Conservation (phyloP, 331 rosid species). For the Acacia pycnantha region DNA sequence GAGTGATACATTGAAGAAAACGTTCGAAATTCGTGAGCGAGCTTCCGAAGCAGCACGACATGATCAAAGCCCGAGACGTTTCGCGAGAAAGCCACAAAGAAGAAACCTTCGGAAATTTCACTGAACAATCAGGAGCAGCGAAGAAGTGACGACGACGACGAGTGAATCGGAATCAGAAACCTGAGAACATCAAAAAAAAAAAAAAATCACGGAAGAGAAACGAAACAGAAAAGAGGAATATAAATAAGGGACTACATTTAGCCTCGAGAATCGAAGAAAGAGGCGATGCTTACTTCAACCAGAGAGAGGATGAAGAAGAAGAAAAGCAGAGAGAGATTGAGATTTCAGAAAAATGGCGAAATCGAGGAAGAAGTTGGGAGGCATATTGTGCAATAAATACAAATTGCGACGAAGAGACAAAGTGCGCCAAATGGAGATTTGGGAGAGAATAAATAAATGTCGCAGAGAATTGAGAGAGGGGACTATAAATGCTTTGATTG, state of each 20-base stretch:
- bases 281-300: background rate
- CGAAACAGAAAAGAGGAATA: background rate
- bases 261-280: background rate
- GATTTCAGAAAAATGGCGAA: background rate
- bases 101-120: background rate
- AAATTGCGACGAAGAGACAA: background rate
- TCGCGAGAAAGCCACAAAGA: background rate
- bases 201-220: constrained; percentile 1
- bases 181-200: no score
- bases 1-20: constrained; percentile 70
- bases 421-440: background rate
- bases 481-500: background rate
- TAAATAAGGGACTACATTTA: background rate
- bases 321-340: background rate
- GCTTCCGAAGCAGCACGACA: constrained; percentile 29
- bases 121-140: background rate
- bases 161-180: background rate
- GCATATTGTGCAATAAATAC: background rate
- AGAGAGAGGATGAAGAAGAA: background rate
- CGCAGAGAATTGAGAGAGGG: background rate
- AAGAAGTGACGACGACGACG: background rate
- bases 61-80: constrained; percentile 9
- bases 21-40: constrained; percentile 55
- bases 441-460: background rate
- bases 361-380: background rate